phyloP scores from a whole-genome alignment of 2,329 filamentous ascomycete species.

The Aureobasidium sp. region DNA sequence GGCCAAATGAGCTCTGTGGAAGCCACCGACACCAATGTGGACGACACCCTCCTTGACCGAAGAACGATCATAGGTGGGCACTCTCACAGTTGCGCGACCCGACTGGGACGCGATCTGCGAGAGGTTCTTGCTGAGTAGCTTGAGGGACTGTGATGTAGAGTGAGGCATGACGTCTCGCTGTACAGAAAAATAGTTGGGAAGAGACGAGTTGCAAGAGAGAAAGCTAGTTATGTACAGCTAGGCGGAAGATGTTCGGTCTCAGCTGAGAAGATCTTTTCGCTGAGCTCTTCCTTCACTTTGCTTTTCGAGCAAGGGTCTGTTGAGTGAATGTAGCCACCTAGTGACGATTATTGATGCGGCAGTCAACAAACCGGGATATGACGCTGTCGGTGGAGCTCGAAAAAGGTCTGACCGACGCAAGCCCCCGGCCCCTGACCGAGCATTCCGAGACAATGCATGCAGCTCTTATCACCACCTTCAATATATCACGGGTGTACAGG shows the following conservation, averaged over 20 bases:
- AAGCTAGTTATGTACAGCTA: background rate
- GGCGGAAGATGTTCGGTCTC: background rate
- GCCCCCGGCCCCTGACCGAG: no score
- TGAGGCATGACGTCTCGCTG: slow-evolving; percentile 13
- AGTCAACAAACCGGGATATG: background rate
- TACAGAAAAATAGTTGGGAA: slow-evolving; percentile 20
- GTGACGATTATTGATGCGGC: background rate
- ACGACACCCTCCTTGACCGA: slow-evolving; percentile 46
- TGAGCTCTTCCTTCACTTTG: background rate
- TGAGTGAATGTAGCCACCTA: slow-evolving; percentile 46
- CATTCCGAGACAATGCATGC: background rate
- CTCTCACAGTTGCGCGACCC: slow-evolving; percentile 20
- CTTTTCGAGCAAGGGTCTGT: background rate
- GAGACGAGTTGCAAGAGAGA: background rate
- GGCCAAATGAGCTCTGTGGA: slow-evolving; percentile 47
- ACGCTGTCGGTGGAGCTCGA: slow-evolving; percentile 31
- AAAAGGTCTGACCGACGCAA: slow-evolving; percentile 62
- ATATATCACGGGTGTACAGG: background rate
- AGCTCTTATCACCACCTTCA: background rate
- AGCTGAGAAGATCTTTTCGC: background rate
- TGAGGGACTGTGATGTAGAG: slow-evolving; percentile 27
- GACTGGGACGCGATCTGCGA: slow-evolving; percentile 26
- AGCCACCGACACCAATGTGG: slow-evolving; percentile 47
- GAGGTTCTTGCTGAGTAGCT: slow-evolving; percentile 34
- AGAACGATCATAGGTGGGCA: slow-evolving; percentile 37